phyloP scores from a whole-genome alignment of 78 protist species.

The Dictyostelium citrinum region DNA sequence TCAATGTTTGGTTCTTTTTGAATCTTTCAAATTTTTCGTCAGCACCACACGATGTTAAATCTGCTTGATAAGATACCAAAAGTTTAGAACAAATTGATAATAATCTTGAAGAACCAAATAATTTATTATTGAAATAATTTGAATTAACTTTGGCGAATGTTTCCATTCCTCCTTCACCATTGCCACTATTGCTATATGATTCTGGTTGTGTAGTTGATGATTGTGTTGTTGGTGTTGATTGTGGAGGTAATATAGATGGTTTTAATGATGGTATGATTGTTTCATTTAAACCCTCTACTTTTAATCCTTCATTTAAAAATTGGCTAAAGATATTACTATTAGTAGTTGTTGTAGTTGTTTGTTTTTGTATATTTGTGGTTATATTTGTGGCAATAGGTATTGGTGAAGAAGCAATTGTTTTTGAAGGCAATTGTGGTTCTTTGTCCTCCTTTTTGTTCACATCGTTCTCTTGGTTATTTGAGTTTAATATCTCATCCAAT shows the following conservation, averaged over 20 bases:
- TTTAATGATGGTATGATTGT: not conserved
- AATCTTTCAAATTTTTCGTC: not conserved
- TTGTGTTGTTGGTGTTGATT: not conserved
- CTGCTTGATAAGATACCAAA: not conserved
- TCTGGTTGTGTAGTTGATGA: not conserved
- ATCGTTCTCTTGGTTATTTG: not conserved
- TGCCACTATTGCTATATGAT: not conserved
- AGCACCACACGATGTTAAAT: not conserved
- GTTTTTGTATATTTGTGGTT: not conserved
- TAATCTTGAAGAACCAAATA: conserved; percentile 32
- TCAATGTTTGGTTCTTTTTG: not conserved
- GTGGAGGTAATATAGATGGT: not conserved
- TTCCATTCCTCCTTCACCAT: not conserved
- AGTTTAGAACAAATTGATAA: conserved; percentile 45
- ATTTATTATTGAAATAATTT: not conserved
- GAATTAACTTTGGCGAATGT: conserved; percentile 18
- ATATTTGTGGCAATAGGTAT: not conserved
- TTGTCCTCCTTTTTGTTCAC: not conserved
- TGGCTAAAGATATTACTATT: not conserved
- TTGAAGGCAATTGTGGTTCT: not conserved
- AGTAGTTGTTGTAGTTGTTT: not conserved
- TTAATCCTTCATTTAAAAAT: conserved; percentile 9
- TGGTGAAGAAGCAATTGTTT: not conserved
- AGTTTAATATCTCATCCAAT: not conserved
- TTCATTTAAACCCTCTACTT: not conserved